Conservation (phyloP, 768 basidiomycete species). For the Psilocybe tampanensis region DNA sequence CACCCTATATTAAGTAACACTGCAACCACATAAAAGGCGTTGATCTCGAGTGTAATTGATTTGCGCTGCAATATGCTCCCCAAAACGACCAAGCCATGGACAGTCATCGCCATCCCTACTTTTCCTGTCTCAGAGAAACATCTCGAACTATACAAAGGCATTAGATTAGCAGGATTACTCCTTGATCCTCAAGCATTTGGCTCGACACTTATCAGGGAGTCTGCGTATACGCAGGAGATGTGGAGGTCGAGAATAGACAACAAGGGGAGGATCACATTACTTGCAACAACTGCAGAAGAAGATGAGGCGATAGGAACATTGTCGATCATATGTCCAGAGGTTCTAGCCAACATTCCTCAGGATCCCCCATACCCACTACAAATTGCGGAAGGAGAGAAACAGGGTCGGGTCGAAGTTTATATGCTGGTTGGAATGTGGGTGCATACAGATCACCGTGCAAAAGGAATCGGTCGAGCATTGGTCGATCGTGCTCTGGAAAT, state of each 20-base stretch:
- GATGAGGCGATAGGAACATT: constrained; percentile 11
- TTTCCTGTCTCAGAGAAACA: constrained; percentile 2
- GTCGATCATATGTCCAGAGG: constrained; percentile 2
- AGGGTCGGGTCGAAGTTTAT: background rate
- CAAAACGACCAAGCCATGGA: background rate
- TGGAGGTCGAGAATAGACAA: constrained; percentile 8
- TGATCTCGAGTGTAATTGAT: too few relatives aligned
- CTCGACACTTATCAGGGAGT: constrained; percentile 7
- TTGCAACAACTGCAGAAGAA: background rate
- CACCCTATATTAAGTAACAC: too few relatives aligned
- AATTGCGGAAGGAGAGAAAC: background rate
- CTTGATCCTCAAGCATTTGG: constrained; percentile 14
- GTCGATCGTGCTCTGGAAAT: constrained; percentile 4
- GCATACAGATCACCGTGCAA: constrained; percentile 3
- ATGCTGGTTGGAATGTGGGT: constrained; percentile 19
- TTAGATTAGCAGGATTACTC: constrained; percentile 6
- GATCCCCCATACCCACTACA: background rate
- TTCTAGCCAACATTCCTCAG: background rate
- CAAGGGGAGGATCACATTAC: constrained; percentile 7
- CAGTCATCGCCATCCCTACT: constrained; percentile 6
- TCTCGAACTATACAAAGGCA: background rate
- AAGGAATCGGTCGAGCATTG: constrained; percentile 9
- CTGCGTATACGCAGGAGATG: background rate
- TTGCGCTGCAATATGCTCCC: background rate
- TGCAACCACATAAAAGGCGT: too few relatives aligned